Evolutionary conservation across 768 basidiomycete genomes (phyloP), one percentile per base, ranked within the genome.

Genomic region (Steccherinum ochraceum): DNA sequence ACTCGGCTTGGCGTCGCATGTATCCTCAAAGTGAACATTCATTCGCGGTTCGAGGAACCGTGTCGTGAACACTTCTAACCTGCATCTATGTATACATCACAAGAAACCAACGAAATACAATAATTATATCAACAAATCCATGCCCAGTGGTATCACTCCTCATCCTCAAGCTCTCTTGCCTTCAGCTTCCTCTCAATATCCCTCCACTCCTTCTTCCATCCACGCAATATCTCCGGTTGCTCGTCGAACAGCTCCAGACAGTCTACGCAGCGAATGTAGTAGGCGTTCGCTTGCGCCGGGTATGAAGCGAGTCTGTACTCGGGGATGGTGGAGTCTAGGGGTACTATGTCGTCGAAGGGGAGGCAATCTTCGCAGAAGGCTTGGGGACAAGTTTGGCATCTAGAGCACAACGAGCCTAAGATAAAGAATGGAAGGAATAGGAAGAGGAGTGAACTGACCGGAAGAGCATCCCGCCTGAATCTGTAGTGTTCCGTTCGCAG

Each of bases 331-430:
- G 82, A 79, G 3, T 81, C 81, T 35, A 83, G 64, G 12, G 75
- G 69, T 24, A 74, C 72, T 26, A 80, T 65, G 3, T 79, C 73
- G 3, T 72, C 77, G 2, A 61, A 55, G 3, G 78, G 75, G 39
- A 84, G 54, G 60, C 82, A 83, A 55, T 83, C 82, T 49, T 83
- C 79, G 62, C 82, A 84, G 53, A 76, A 79, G 1, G 82, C 79
- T 48, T 71, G 64, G 13, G 77, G 73, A 58, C 83, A 84, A 0
- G 79, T 81, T 51, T 75, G 78, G 54, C 81, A 83, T 53, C 80
- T 81, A 46, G 18, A 45, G 30, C 12, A 16, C 21, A 43, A 19
- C 12, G 24, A 10, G 16, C 45, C 27, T 12, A 40, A 11, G 16
- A 23, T 24, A 19, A 26, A n/a, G 7, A 43, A 5, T 11, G 44